A percentile compares a stretch with the other conserved stretches of the same genome.
Evolutionary conservation across 805 yeast genomes (phyloP).

Genomic region (Soucietia sequanensis): DNA sequence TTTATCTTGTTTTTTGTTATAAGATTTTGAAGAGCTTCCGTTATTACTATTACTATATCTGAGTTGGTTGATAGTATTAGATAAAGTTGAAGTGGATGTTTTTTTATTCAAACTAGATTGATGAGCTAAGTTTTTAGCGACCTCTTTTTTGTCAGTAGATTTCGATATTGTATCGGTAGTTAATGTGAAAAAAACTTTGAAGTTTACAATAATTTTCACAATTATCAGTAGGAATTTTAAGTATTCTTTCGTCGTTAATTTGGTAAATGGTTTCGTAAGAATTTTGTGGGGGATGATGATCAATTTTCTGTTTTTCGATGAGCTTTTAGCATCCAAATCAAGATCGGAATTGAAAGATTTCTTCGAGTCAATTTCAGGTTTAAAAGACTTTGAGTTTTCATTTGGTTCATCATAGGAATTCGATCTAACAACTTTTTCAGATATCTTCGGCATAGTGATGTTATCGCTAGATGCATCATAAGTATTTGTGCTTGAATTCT

Average conservation of each 20-base stretch:
- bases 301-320: conserved; percentile 17
- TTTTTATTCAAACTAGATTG: not conserved
- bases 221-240: conserved; percentile 33
- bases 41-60: conserved; percentile 5
- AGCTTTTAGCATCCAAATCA: not conserved
- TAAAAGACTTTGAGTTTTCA: not conserved
- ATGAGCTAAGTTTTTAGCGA: no score
- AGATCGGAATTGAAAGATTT: not conserved
- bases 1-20: no score
- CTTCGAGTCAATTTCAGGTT: not conserved
- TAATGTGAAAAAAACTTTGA: conserved; percentile 22
- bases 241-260: conserved; percentile 35
- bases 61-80: conserved; percentile 9
- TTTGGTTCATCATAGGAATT: no score
- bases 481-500: no score
- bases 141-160: not conserved
- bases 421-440: not conserved
- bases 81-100: conserved; percentile 1
- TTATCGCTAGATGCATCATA: no score
- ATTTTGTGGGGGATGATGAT: conserved; percentile 42
- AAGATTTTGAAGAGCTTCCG: no score
- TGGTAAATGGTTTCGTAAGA: conserved; percentile 39
- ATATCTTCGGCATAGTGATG: no score
- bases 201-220: conserved; percentile 37
- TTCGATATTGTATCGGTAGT: conserved; percentile 4